A percentile compares a stretch with the other conserved stretches of the same genome.
These are phyloP conservation scores for Chionographis japonica DNA, from an alignment of 106 monocot genomes.

Conservation along the genomic window DNA sequence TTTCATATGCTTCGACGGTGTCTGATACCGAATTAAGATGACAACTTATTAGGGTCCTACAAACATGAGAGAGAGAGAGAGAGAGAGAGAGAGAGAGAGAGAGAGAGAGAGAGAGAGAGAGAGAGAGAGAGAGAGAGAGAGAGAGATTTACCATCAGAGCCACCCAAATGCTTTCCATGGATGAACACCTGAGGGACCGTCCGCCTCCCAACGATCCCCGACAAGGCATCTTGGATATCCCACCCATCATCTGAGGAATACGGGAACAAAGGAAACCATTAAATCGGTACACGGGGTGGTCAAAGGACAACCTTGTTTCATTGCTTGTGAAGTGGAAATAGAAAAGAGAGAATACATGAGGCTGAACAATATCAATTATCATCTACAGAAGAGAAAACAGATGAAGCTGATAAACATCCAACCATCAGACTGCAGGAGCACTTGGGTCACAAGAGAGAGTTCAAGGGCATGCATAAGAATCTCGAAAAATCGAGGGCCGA, in stretches of 20 bases:
- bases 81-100: not conserved
- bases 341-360: too few relatives aligned
- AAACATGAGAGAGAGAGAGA: not conserved
- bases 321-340: too few relatives aligned
- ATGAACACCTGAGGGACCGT: slow-evolving; percentile 75
- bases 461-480: too few relatives aligned
- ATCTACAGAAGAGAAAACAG: too few relatives aligned
- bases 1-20: slow-evolving; percentile 52
- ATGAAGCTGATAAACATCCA: too few relatives aligned
- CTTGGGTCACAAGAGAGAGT: too few relatives aligned
- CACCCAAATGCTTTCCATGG: slow-evolving; percentile 72
- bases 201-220: slow-evolving; percentile 41
- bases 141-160: slow-evolving; percentile 55
- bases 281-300: too few relatives aligned
- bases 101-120: not conserved
- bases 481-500: too few relatives aligned
- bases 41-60: not conserved
- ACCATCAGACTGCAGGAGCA: too few relatives aligned
- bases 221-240: slow-evolving; percentile 61
- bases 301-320: too few relatives aligned
- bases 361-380: too few relatives aligned
- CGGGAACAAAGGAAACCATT: not conserved
- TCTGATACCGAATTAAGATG: slow-evolving; percentile 25
- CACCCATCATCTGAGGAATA: slow-evolving; percentile 47
- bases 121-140: not conserved